Conservation (phyloP, 768 basidiomycete genomes). For the Auriculariales sp. region DNA sequence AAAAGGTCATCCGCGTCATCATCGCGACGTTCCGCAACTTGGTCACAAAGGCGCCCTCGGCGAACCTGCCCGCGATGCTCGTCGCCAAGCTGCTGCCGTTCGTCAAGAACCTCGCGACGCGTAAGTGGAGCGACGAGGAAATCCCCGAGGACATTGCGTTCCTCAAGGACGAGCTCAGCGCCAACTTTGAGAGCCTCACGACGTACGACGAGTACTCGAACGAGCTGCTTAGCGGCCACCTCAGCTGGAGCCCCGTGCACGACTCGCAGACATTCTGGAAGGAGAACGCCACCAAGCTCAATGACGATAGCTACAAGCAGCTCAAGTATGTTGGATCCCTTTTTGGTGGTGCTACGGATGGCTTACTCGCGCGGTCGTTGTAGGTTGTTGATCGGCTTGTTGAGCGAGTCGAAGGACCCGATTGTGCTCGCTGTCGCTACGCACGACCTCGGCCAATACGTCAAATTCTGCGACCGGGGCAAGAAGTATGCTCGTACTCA, state of each 20-base stretch:
- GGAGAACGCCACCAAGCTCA: constrained; percentile 77
- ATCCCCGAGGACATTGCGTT: constrained; percentile 84
- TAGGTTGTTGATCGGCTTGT: constrained; percentile 60
- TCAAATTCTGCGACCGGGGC: constrained; percentile 80
- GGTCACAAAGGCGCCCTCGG: constrained; percentile 70
- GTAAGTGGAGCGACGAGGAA: constrained; percentile 95
- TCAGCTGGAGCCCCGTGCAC: constrained; percentile 93
- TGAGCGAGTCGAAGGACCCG: constrained; percentile 57
- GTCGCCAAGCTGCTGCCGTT: constrained; percentile 78
- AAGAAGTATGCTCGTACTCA: constrained; percentile 55
- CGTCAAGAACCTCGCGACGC: constrained; percentile 61
- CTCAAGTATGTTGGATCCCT: constrained; percentile 46
- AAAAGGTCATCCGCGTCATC: constrained; percentile 90
- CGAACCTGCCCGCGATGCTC: constrained; percentile 88
- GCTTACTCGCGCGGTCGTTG: neutral
- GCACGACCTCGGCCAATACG: constrained; percentile 88
- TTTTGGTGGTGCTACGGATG: neutral
- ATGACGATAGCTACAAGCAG: constrained; percentile 71
- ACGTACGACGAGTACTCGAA: constrained; percentile 95
- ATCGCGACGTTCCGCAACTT: constrained; percentile 92
- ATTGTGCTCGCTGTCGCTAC: constrained; percentile 80
- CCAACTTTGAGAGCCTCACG: constrained; percentile 77
- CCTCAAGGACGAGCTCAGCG: constrained; percentile 72
- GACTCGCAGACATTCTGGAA: constrained; percentile 97
- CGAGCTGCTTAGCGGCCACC: constrained; percentile 75